phyloP scores from a whole-genome alignment of 257 asterid species.

The Petunia secreta region DNA sequence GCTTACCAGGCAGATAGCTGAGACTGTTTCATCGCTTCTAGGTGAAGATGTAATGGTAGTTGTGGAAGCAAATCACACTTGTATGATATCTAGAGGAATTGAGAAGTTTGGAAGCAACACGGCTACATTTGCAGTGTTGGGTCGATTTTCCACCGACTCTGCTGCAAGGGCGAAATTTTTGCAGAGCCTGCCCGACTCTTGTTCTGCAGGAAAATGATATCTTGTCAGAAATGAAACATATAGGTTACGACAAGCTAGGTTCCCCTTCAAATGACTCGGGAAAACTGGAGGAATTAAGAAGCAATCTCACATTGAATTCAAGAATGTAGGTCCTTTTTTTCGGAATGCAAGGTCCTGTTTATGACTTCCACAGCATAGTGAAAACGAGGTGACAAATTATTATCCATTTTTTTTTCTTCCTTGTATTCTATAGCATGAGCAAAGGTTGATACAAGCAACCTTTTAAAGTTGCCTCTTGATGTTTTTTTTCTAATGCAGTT shows the following conservation, averaged over 20 bases:
- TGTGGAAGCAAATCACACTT: slow-evolving; percentile 91
- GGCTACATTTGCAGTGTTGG: slow-evolving; percentile 82
- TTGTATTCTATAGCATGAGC: slow-evolving; percentile 11
- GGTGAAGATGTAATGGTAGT: slow-evolving; percentile 91
- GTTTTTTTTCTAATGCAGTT: background rate
- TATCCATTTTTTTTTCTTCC: background rate
- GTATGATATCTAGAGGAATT: slow-evolving; percentile 92
- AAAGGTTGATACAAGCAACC: background rate
- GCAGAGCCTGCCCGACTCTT: slow-evolving; percentile 68
- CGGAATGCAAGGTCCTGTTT: background rate
- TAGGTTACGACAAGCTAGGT: background rate
- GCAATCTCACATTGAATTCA: background rate
- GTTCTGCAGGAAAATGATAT: slow-evolving; percentile 36
- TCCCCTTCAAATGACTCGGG: background rate
- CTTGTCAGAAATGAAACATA: background rate
- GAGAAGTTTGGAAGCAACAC: slow-evolving; percentile 93
- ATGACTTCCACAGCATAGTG: slow-evolving; percentile 3
- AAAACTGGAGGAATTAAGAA: background rate
- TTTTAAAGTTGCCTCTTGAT: slow-evolving; percentile 11
- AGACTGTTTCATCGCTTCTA: slow-evolving; percentile 60
- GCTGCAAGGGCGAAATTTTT: slow-evolving; percentile 67
- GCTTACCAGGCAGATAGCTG: slow-evolving; percentile 92
- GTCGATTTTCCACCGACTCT: slow-evolving; percentile 74
- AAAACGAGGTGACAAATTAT: background rate
- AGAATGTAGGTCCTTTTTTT: background rate